phyloP scores from a whole-genome alignment of 2,329 filamentous ascomycete genomes.

The Trichoderma semiorbis region DNA sequence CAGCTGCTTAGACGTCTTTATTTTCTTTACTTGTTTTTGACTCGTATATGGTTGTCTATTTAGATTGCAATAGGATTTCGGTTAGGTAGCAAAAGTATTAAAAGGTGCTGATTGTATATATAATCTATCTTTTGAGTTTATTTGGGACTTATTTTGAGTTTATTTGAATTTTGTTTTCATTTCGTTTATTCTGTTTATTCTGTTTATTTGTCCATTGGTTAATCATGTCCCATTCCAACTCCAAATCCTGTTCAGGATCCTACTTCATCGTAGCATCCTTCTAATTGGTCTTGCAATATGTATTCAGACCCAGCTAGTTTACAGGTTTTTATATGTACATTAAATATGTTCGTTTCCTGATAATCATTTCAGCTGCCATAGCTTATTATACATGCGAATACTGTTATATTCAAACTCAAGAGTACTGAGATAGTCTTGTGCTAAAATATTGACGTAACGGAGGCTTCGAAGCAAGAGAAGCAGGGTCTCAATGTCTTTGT shows the following conservation, averaged over 20 bases:
- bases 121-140: neutral
- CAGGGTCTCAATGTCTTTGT: neutral
- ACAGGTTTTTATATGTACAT: neutral
- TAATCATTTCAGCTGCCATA: neutral
- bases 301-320: neutral
- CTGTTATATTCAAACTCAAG: neutral
- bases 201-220: neutral
- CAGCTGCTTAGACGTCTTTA: neutral
- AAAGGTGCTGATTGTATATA: neutral
- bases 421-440: neutral
- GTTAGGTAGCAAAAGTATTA: neutral
- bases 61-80: fast-evolving
- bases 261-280: neutral
- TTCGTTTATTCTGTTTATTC: neutral
- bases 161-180: neutral
- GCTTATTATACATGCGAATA: neutral
- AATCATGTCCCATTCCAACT: neutral
- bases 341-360: neutral
- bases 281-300: neutral
- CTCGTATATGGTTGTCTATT: neutral
- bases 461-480: neutral
- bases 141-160: no score
- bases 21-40: neutral
- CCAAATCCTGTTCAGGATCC: neutral
- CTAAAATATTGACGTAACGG: neutral